Base-by-base conservation (phyloP, 805 yeast species). In the Pichia ethanolica region DNA sequence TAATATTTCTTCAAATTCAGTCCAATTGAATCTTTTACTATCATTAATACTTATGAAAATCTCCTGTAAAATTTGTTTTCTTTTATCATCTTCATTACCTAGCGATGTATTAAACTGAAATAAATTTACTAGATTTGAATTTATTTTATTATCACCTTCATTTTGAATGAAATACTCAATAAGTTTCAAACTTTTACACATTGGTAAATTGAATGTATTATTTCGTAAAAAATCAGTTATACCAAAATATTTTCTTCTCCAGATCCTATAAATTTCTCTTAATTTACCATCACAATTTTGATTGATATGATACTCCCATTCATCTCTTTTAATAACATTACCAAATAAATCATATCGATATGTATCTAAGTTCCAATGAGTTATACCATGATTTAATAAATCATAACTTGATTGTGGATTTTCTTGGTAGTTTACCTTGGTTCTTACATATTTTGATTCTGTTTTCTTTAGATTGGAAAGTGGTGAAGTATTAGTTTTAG, bases 241-340 rank as follows among this genome's bases (percentile, higher is more conserved):
- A 25, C 38, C 39, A 40, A 47, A 53, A 45, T 47, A 53, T 1
- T 27, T 12, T n/a, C 20, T 35, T 12, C 53, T 49, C 53, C 53
- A 53, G n/a, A 37, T 37, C 35, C 49, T 44, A 27, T 39, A 53
- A 30, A 47, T 44, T 45, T 49, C 48, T 14, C 45, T 39, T 8
- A 49, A 30, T 39, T 42, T 41, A 7, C 30, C 37, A 33, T 35
- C 43, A 13, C n/a, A 26, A 38, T 44, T 33, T 14, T 38, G 40
- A 14, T 33, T 28, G 11, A 49, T 35, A 39, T 49, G 44, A 32
- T 42, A 47, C 35, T 49, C 51, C 47, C 49, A 52, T 42, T 49
- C 55, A 44, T 36, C 44, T 28, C 48, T 44, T 9, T 4, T 3
- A 14, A 39, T 39, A 12, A 39, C 26, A 8, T 35, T 39, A 10